phyloP scores from a whole-genome alignment of 2,329 filamentous ascomycete species.

The Chrysosporium queenslandicum region DNA sequence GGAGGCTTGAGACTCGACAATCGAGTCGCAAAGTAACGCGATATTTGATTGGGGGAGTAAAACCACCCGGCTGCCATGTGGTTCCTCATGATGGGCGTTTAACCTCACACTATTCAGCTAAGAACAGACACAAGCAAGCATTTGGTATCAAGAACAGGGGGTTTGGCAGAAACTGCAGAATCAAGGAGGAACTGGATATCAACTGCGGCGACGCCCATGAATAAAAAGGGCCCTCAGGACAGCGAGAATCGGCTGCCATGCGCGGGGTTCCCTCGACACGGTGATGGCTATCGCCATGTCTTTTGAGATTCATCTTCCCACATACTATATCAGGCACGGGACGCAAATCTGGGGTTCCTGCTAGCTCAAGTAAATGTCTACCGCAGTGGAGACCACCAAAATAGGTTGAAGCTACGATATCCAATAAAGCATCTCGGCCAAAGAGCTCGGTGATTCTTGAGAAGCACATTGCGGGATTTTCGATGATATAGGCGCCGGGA shows the following conservation, averaged over 20 bases:
- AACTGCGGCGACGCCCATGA: no score
- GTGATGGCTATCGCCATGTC: no score
- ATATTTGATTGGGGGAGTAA: conserved; percentile 28
- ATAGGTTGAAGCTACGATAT: background rate
- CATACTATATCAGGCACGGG: no score
- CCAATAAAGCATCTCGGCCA: background rate
- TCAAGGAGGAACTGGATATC: background rate
- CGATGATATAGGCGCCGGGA: background rate
- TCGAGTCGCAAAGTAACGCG: conserved; percentile 27
- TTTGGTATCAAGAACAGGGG: background rate
- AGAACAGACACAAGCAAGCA: background rate
- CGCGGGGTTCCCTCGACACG: no score
- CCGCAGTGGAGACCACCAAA: no score
- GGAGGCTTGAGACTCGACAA: conserved; percentile 28
- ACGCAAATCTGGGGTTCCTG: no score
- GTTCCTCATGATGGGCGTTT: conserved; percentile 22
- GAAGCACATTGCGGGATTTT: background rate
- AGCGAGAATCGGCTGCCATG: no score
- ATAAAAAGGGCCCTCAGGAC: no score
- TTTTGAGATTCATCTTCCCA: no score
- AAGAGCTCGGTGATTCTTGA: background rate
- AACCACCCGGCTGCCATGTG: conserved; percentile 27
- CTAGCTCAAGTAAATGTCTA: no score
- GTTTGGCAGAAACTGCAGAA: background rate
- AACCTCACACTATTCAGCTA: background rate